Percentiles rank a stretch among this genome's conserved stretches.
Conservation (phyloP, 2,329 filamentous ascomycete species). For the Trichoderma sp. region DNA sequence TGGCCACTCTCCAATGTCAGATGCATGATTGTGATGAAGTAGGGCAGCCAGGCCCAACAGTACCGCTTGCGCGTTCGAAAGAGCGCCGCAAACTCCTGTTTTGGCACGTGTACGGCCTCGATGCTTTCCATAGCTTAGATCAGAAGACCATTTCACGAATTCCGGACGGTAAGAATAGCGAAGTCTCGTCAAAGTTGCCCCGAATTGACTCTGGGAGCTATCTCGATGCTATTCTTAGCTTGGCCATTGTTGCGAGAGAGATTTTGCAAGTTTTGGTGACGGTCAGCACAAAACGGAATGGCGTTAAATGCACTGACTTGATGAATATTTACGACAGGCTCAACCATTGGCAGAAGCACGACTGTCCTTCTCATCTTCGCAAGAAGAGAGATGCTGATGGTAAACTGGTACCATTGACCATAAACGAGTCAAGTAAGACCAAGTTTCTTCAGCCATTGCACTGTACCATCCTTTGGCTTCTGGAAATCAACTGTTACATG, state of each 20-base stretch:
- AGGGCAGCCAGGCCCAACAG: neutral
- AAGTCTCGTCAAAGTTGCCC: neutral
- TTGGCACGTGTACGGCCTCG: conserved; percentile 7
- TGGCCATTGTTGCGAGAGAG: conserved; percentile 2
- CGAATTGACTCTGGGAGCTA: neutral
- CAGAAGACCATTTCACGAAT: neutral
- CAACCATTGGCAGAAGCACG: neutral
- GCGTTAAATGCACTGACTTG: neutral
- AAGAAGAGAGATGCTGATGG: neutral
- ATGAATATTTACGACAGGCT: neutral
- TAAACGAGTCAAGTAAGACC: neutral
- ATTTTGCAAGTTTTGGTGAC: conserved; percentile 4
- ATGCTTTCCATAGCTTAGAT: conserved; percentile 5
- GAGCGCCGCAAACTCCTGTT: conserved; percentile 1
- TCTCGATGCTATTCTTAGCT: neutral
- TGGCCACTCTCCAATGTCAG: neutral
- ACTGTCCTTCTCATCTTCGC: neutral
- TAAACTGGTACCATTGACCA: neutral
- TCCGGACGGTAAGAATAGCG: neutral
- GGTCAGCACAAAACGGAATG: neutral
- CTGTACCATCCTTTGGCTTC: neutral
- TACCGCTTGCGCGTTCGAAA: neutral
- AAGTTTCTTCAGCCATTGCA: neutral
- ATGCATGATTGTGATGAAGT: neutral
- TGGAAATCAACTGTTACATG: conserved; percentile 9